phyloP scores from a whole-genome alignment of 345 rosid species.

The Aegle marmelos region DNA sequence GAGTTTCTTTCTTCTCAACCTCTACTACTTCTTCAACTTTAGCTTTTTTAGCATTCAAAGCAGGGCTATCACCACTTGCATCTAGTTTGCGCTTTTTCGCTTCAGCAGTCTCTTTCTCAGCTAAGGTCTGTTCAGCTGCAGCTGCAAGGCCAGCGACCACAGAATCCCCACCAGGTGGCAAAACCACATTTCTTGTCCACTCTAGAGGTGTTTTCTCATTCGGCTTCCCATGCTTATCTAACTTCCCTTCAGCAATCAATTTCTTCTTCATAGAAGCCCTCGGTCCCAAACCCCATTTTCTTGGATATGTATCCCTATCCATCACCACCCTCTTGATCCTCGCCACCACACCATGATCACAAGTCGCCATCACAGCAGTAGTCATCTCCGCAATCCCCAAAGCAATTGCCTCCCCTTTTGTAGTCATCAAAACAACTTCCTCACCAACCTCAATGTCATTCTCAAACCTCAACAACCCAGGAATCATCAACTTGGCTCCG shows the following conservation, averaged over 20 bases:
- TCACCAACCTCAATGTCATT: constrained; percentile 84
- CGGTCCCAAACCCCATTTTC: constrained; percentile 96
- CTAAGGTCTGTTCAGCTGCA: constrained; percentile 33
- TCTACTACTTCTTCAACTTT: constrained; percentile 38
- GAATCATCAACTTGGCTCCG: constrained; percentile 95
- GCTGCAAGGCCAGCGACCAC: constrained; percentile 72
- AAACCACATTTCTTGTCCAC: constrained; percentile 70
- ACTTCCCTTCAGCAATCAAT: constrained; percentile 69
- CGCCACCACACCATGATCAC: constrained; percentile 96
- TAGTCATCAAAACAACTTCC: constrained; percentile 91
- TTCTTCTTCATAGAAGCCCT: constrained; percentile 88
- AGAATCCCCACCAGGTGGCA: constrained; percentile 77
- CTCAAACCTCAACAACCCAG: constrained; percentile 84
- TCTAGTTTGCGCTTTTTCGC: constrained; percentile 46
- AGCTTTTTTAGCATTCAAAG: constrained; percentile 50
- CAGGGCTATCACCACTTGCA: constrained; percentile 39
- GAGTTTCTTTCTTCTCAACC: constrained; percentile 28
- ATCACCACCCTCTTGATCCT: constrained; percentile 96
- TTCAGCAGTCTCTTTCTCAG: constrained; percentile 21
- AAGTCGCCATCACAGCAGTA: constrained; percentile 88
- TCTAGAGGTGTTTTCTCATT: constrained; percentile 75
- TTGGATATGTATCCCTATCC: constrained; percentile 96
- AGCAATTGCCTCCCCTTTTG: constrained; percentile 93
- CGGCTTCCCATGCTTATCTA: constrained; percentile 90
- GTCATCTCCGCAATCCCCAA: constrained; percentile 98